A percentile compares a stretch with the other conserved stretches of the same genome.
phyloP scores from a whole-genome alignment of 495 filamentous ascomycete genomes.

The Talaromyces nanjingensis region DNA sequence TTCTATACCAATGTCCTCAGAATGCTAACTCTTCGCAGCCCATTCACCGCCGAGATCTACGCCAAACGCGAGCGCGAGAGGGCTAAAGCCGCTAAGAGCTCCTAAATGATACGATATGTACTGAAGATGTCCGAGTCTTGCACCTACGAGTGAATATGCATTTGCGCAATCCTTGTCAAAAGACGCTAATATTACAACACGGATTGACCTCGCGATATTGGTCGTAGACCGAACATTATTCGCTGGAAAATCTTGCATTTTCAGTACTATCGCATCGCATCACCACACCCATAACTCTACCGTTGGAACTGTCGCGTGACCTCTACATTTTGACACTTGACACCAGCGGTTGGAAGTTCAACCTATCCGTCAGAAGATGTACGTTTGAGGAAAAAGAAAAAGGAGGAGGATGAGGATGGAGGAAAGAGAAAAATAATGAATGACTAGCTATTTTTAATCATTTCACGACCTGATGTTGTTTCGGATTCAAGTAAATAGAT shows the following conservation, averaged over 20 bases:
- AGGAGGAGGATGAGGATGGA: neutral
- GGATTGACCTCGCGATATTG: neutral
- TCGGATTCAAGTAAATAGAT: neutral
- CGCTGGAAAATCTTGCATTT: neutral
- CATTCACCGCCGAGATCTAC: conserved; percentile 94
- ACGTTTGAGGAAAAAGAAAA: neutral
- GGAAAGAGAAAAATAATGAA: neutral
- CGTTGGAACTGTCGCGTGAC: neutral
- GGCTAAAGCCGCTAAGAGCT: conserved; percentile 35
- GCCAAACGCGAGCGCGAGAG: conserved; percentile 63
- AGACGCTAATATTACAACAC: neutral
- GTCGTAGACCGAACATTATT: neutral
- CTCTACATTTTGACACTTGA: neutral
- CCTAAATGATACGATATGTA: conserved; percentile 17
- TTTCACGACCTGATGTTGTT: neutral
- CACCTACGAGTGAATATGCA: neutral
- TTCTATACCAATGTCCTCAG: conserved; percentile 11
- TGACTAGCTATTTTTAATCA: neutral
- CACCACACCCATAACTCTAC: neutral
- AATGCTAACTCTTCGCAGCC: conserved; percentile 36
- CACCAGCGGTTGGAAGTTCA: neutral
- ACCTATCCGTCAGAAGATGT: neutral
- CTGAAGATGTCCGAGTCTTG: neutral
- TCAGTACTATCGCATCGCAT: neutral
- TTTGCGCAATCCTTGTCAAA: neutral